Evolutionary conservation across 352 stramenopile genomes (phyloP).

Genomic region (Pythium rhizo-oryzae): DNA sequence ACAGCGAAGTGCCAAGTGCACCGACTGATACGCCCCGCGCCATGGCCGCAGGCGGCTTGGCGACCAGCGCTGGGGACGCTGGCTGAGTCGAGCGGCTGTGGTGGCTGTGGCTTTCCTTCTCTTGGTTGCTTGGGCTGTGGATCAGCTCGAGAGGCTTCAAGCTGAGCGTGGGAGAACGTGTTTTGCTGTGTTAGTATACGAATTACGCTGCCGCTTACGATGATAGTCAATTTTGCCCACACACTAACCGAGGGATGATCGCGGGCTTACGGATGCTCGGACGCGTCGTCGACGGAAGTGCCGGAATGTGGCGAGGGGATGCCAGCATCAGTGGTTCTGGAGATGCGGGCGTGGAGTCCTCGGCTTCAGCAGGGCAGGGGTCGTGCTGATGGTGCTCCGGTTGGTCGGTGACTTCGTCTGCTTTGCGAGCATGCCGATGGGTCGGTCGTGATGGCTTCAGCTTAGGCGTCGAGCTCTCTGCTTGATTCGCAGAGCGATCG

Average conservation of each 20-base stretch:
- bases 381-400: neutral
- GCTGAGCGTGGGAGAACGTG: constrained; percentile 26
- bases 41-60: constrained; percentile 7
- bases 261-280: neutral
- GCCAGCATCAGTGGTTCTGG: neutral
- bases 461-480: neutral
- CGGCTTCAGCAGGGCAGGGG: neutral
- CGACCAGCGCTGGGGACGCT: neutral
- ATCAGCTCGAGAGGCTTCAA: constrained; percentile 43
- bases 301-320: neutral
- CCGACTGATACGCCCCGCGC: constrained; percentile 27
- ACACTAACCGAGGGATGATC: neutral
- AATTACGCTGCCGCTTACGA: no score
- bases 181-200: no score
- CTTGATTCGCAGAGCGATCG: neutral
- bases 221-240: no score
- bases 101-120: constrained; percentile 10
- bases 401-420: neutral
- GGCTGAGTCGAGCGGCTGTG: neutral
- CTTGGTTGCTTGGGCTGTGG: constrained; percentile 22
- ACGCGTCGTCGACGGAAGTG: neutral
- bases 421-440: neutral
- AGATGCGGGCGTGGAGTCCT: neutral
- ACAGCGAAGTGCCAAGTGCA: constrained; percentile 23
- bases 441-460: neutral